Percentiles rank a stretch among this genome's conserved stretches.
These are phyloP conservation scores for Syzygium syzygioides DNA, from an alignment of 441 rosid species.

Conservation along the genomic window DNA sequence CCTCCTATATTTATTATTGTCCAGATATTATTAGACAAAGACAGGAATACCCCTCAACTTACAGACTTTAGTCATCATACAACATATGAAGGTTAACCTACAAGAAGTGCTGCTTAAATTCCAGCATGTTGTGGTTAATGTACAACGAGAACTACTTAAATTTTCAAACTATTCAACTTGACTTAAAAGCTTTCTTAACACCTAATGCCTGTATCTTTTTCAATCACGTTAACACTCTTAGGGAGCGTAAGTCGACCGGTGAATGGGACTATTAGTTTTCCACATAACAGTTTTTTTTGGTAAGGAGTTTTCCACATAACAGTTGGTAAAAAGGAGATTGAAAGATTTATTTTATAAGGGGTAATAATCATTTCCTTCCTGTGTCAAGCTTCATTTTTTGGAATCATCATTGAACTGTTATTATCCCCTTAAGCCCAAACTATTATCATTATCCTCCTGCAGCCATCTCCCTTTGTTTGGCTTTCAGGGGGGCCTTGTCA, in stretches of 20 bases:
- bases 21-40: background rate
- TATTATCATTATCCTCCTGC: background rate
- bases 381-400: background rate
- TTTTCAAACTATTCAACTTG: background rate
- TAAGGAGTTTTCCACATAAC: background rate
- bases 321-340: background rate
- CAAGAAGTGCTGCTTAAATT: background rate
- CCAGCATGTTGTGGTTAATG: background rate
- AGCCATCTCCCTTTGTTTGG: background rate
- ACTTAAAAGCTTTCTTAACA: background rate
- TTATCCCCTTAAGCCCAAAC: background rate
- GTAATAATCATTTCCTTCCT: too few relatives aligned
- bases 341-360: too few relatives aligned
- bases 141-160: background rate
- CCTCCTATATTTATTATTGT: background rate
- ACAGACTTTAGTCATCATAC: background rate
- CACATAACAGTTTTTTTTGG: background rate
- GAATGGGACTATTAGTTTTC: background rate
- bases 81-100: background rate
- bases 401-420: background rate
- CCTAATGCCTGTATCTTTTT: background rate
- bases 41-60: background rate
- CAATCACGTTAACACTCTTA: background rate
- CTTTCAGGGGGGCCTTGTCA: slow-evolving; percentile 68
- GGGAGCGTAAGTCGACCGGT: background rate